These are phyloP conservation scores for Carex littledalei DNA, from an alignment of 176 grass and related monocot genomes.

Conservation along the genomic window DNA sequence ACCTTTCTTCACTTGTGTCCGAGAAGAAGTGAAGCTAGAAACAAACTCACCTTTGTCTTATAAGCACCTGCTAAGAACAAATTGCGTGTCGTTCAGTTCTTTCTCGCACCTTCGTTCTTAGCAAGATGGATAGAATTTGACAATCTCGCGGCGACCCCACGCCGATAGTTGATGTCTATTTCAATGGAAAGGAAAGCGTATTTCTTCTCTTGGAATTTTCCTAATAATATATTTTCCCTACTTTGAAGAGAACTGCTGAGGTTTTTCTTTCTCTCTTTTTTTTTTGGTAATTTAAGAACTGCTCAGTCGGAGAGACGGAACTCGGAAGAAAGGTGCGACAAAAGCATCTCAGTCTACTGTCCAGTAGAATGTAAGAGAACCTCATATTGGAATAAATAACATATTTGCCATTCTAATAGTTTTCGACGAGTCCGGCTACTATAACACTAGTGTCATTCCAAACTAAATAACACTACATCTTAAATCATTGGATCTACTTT, in stretches of 20 bases:
- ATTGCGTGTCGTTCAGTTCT: not conserved
- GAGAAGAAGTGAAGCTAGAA: constrained; percentile 7
- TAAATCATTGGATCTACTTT: too few species aligned
- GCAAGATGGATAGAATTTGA: constrained; percentile 7
- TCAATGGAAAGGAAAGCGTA: not conserved
- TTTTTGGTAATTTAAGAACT: not conserved
- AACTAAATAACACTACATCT: too few species aligned
- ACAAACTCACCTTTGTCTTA: not conserved
- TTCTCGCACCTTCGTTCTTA: constrained; percentile 12
- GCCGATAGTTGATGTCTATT: not conserved
- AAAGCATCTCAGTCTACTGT: not conserved
- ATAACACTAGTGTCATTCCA: too few species aligned
- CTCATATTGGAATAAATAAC: not conserved
- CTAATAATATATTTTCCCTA: not conserved
- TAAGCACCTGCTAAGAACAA: not conserved
- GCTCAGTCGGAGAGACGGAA: too few species aligned
- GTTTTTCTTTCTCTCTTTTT: not conserved
- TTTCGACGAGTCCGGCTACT: too few species aligned
- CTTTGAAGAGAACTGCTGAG: too few species aligned
- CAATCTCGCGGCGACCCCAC: not conserved
- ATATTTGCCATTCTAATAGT: not conserved
- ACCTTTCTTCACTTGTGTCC: not conserved
- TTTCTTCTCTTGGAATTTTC: not conserved
- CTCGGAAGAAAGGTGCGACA: not conserved
- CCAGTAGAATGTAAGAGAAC: not conserved